phyloP scores from a whole-genome alignment of 129 eudicot species.

The Flaveria brownii region DNA sequence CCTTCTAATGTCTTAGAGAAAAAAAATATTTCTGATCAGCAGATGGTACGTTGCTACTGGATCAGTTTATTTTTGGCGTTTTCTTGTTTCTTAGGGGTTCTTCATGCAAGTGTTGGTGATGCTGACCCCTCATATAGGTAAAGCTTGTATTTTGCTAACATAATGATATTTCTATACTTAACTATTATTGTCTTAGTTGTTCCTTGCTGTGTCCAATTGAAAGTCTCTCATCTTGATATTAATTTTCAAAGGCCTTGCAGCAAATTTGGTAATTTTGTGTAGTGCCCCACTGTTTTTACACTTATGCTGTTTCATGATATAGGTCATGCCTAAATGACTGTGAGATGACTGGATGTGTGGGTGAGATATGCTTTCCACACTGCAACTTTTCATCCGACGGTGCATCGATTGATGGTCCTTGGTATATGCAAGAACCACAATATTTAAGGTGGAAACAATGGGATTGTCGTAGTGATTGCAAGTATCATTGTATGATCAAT shows the following conservation, averaged over 20 bases:
- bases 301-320: slow-evolving; percentile 17
- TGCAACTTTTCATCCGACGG: slow-evolving; percentile 59
- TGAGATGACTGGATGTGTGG: slow-evolving; percentile 68
- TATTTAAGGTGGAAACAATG: slow-evolving; percentile 73
- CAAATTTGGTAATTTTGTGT: background rate
- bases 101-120: slow-evolving; percentile 83
- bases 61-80: slow-evolving; percentile 44
- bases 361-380: slow-evolving; percentile 60
- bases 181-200: background rate
- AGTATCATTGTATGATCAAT: slow-evolving; percentile 75
- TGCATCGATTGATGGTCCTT: slow-evolving; percentile 48
- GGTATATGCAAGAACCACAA: slow-evolving; percentile 74
- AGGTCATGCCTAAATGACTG: slow-evolving; percentile 77
- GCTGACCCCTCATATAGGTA: slow-evolving; percentile 73
- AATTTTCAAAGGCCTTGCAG: slow-evolving; percentile 1
- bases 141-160: slow-evolving; percentile 24
- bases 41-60: slow-evolving; percentile 59
- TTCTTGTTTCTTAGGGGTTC: slow-evolving; percentile 43
- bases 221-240: slow-evolving; percentile 5
- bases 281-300: background rate
- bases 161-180: background rate
- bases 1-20: background rate
- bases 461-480: slow-evolving; percentile 80
- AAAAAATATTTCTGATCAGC: slow-evolving; percentile 23
- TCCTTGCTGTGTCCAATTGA: slow-evolving; percentile 8